Evolutionary conservation across 2,329 filamentous ascomycete genomes (phyloP), one percentile per base, ranked within the genome.

Genomic region (Paracamarosporium sp.): DNA sequence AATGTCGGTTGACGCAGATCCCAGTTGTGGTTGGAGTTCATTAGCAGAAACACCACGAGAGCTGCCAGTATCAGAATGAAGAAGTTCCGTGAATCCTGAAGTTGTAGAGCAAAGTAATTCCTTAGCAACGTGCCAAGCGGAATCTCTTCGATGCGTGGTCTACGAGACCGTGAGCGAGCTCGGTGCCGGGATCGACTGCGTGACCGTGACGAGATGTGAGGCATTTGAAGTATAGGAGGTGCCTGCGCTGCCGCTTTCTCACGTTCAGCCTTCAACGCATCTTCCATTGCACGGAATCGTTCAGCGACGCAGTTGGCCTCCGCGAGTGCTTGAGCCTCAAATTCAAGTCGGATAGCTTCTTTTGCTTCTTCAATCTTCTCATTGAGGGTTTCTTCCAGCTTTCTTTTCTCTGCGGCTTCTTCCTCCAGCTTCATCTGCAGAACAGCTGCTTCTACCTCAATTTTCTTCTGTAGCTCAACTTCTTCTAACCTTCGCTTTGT

Each of bases 11-110:
- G 50, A 25, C 58, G 61, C 35, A 56, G 51, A 12, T 30, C 46
- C 31, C 45, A 52, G 17, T 52, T 51, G 12, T 64, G 56, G 33
- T 57, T 53, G 50, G 69, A 66, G 50, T 68, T 70, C 63, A 68
- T 68, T 20, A 68, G 56, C 25, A 83, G 69, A 58, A 81, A 77
- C 1, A 80, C 59, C 4, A 83, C 75, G 5, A 82, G 57, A 13
- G 77, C 55, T 41, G 76, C 77, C 3, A 87, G 72, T 4, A 82
- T 57, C 8, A 79, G 70, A 31, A 86, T 81, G 17, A 79, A 73
- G 11, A 85, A 72, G 64, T 87, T 88, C 35, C 82, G 79, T 44
- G 78, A 77, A 62, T 88, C 86, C 43, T 78, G 78, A 2, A 82
- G 76, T 20, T 86, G 72, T 1, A 85, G 72, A 24, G 80, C 74